Evolutionary conservation across 2,329 filamentous ascomycete genomes (phyloP).

Genomic region (Colletotrichum gloeosporioides): DNA sequence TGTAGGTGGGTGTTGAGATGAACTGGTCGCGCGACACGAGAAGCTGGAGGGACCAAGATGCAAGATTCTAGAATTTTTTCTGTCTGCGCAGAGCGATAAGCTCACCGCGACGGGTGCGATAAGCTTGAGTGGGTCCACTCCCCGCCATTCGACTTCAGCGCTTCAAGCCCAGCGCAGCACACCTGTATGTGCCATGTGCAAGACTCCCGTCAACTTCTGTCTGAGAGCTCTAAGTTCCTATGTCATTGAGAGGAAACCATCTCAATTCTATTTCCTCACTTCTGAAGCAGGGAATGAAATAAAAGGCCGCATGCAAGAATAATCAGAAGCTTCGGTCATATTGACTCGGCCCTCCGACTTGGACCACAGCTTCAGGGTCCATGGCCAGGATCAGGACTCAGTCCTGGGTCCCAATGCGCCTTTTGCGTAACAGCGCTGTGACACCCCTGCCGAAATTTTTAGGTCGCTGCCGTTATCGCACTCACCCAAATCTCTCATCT

Average conservation of each 20-base stretch:
- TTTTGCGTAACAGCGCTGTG: background rate
- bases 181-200: background rate
- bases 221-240: background rate
- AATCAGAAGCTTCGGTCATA: background rate
- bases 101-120: constrained; percentile 14
- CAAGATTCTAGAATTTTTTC: constrained; percentile 25
- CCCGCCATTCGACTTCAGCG: constrained; percentile 9
- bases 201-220: background rate
- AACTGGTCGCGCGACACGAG: constrained; percentile 10
- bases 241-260: background rate
- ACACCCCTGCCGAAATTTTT: constrained; percentile 9
- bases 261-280: background rate
- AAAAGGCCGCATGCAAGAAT: background rate
- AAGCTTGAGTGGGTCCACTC: constrained; percentile 15
- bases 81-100: constrained; percentile 22
- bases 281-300: background rate
- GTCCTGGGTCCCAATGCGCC: background rate
- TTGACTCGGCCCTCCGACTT: background rate
- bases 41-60: constrained; percentile 8
- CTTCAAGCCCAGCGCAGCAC: background rate
- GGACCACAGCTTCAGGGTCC: background rate
- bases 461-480: constrained; percentile 15
- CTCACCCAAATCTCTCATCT: constrained; percentile 7
- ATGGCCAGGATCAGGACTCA: background rate
- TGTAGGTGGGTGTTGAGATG: background rate